These are phyloP conservation scores for Nelumbo lutea DNA, from an alignment of 164 flowering plant genomes.

Conservation along the genomic window DNA sequence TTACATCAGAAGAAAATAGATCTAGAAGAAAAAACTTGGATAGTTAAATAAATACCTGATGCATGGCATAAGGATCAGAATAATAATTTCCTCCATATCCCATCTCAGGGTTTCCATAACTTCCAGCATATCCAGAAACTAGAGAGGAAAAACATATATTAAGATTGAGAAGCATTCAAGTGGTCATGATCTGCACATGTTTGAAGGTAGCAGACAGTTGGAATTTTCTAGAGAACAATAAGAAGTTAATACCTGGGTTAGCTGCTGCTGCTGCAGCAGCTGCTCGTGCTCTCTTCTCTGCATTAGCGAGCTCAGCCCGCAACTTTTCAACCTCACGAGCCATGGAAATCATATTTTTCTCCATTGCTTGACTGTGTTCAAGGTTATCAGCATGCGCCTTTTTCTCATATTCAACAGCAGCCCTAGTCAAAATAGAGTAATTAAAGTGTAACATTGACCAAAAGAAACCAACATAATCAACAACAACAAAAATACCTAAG, in stretches of 20 bases:
- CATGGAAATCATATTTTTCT: constrained; percentile 44
- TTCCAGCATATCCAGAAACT: constrained; percentile 42
- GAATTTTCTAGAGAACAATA: background rate
- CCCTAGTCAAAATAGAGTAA: constrained; percentile 24
- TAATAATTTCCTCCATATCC: constrained; percentile 36
- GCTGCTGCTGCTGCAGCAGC: constrained; percentile 46
- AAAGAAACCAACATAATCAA: no score
- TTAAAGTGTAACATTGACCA: background rate
- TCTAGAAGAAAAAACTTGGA: background rate
- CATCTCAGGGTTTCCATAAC: constrained; percentile 36
- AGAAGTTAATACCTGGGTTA: constrained; percentile 36
- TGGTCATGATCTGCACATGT: background rate
- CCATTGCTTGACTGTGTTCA: constrained; percentile 51
- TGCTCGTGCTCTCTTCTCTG: constrained; percentile 62
- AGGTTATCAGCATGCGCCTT: constrained; percentile 47
- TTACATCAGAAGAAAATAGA: background rate
- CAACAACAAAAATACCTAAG: no score
- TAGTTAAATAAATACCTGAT: constrained; percentile 35
- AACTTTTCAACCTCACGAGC: constrained; percentile 52
- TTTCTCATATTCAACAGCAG: constrained; percentile 72
- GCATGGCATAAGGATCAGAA: constrained; percentile 33
- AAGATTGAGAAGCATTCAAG: background rate
- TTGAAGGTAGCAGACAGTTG: background rate
- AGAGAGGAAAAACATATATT: background rate
- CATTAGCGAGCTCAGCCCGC: constrained; percentile 54